A percentile compares a stretch with the other conserved stretches of the same genome.
phyloP scores from a whole-genome alignment of 805 yeast species.

The Yamadazyma nakazawae region DNA sequence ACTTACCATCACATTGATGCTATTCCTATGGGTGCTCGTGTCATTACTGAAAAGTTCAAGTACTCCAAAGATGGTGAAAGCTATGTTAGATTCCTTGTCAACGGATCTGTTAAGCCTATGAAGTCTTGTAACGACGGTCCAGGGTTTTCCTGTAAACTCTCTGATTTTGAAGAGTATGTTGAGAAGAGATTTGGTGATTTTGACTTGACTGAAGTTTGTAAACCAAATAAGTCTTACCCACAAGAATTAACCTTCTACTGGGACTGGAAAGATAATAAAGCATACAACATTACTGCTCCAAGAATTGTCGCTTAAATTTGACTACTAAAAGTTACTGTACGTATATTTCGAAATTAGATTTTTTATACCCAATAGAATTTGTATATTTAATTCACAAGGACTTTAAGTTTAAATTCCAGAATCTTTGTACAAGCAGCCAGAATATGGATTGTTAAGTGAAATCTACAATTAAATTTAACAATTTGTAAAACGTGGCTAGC shows the following conservation, averaged over 20 bases:
- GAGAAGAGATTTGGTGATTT: conserved; percentile 24
- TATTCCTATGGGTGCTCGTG: conserved; percentile 42
- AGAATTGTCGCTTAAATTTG: conserved; percentile 11
- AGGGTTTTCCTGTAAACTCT: conserved; percentile 40
- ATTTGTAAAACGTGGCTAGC: neutral
- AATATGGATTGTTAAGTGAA: neutral
- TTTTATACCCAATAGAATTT: neutral
- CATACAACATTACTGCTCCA: conserved; percentile 14
- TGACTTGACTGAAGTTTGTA: conserved; percentile 28
- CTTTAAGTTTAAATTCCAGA: too few relatives aligned
- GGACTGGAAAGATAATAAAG: conserved; percentile 28
- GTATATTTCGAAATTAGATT: neutral
- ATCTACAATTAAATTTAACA: neutral
- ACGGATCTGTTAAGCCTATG: conserved; percentile 40
- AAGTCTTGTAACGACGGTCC: conserved; percentile 36
- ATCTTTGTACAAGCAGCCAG: too few relatives aligned
- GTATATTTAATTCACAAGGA: neutral
- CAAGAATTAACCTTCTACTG: conserved; percentile 37
- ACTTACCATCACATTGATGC: conserved; percentile 41
- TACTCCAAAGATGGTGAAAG: conserved; percentile 23
- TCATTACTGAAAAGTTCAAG: conserved; percentile 34
- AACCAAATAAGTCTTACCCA: conserved; percentile 20
- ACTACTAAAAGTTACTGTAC: neutral
- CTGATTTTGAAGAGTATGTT: conserved; percentile 30
- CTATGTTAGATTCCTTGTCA: conserved; percentile 37